Percentiles rank a stretch among this genome's conserved stretches.
phyloP scores from a whole-genome alignment of 805 yeast species.

The Hanseniaspora valbyensis region DNA sequence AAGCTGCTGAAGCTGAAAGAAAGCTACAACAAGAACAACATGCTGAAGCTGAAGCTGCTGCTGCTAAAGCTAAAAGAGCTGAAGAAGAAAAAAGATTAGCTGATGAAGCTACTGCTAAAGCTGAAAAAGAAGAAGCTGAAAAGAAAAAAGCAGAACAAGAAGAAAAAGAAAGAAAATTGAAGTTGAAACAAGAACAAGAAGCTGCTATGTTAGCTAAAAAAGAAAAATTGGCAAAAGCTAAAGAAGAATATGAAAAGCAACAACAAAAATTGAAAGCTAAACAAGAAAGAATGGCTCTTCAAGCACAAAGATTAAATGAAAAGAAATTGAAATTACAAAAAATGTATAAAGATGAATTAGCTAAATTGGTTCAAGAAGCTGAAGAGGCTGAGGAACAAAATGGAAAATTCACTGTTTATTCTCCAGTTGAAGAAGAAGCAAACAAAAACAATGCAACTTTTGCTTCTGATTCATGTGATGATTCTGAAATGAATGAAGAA shows the following conservation, averaged over 20 bases:
- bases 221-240: constrained; percentile 6
- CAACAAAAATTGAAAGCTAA: constrained; percentile 6
- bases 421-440: not conserved
- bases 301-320: constrained; percentile 9
- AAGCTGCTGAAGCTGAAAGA: no score
- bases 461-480: not conserved
- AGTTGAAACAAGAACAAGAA: not conserved
- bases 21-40: no score
- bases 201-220: constrained; percentile 3
- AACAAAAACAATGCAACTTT: not conserved
- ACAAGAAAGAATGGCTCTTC: constrained; percentile 13
- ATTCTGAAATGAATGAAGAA: constrained; percentile 11
- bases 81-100: not conserved
- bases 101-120: not conserved
- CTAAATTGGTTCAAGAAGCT: constrained; percentile 3
- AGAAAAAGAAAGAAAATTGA: not conserved
- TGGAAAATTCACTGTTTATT: not conserved
- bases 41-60: no score
- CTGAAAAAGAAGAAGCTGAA: not conserved
- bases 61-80: not conserved
- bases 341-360: not conserved
- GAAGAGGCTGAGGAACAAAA: not conserved
- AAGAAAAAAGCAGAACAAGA: not conserved
- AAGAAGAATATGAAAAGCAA: constrained; percentile 4
- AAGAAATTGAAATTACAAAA: constrained; percentile 2